A percentile compares a stretch with the other conserved stretches of the same genome.
Conservation (phyloP, 768 basidiomycete genomes). For the Termitomyces sp. region DNA sequence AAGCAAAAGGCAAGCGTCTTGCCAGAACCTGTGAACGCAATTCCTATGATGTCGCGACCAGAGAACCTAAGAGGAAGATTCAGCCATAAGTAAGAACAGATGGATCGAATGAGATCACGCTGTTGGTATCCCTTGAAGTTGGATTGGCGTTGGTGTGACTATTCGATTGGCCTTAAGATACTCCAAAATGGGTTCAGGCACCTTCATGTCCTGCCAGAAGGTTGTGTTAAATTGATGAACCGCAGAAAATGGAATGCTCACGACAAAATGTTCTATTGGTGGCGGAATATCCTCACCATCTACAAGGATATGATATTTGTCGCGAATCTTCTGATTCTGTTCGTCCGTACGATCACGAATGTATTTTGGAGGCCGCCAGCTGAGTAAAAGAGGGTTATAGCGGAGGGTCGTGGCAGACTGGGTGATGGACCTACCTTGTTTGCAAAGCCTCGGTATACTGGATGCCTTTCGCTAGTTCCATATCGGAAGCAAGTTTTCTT, state of each 20-base stretch:
- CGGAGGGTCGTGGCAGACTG: background rate
- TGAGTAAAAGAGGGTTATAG: slow-evolving; percentile 26
- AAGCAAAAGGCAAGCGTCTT: slow-evolving; percentile 98
- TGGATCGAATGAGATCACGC: slow-evolving; percentile 51
- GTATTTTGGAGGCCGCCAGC: slow-evolving; percentile 87
- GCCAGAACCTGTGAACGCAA: slow-evolving; percentile 98
- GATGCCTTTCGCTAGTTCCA: slow-evolving; percentile 92
- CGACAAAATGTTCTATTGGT: slow-evolving; percentile 86
- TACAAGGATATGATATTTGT: slow-evolving; percentile 92
- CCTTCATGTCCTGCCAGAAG: slow-evolving; percentile 86
- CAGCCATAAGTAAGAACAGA: slow-evolving; percentile 9
- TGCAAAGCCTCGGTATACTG: slow-evolving; percentile 84
- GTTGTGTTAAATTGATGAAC: slow-evolving; percentile 9
- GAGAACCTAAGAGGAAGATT: slow-evolving; percentile 60
- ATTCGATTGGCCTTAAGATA: slow-evolving; percentile 87
- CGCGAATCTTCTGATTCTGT: slow-evolving; percentile 72
- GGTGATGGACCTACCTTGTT: slow-evolving; percentile 55
- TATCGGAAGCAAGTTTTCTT: slow-evolving; percentile 87
- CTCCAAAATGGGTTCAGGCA: slow-evolving; percentile 82
- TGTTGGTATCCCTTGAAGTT: slow-evolving; percentile 94
- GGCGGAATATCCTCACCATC: slow-evolving; percentile 93
- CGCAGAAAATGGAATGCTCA: slow-evolving; percentile 27
- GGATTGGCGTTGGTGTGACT: slow-evolving; percentile 87
- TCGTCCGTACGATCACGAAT: slow-evolving; percentile 70
- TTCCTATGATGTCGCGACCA: slow-evolving; percentile 97